Evolutionary conservation across 345 rosid genomes (phyloP).

Genomic region (Populus pruinosa): DNA sequence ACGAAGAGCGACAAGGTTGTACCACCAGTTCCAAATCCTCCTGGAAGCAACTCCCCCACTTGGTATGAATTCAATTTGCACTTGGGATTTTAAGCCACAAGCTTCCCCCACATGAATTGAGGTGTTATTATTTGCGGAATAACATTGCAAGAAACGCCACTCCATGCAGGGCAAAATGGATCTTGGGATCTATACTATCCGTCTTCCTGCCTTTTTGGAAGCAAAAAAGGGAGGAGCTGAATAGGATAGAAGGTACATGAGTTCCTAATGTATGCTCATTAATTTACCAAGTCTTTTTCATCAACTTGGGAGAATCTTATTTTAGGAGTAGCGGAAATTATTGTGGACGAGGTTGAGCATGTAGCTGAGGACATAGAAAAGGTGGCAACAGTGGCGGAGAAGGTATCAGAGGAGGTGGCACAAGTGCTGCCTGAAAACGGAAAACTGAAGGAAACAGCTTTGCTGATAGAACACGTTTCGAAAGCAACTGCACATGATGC

Average conservation of each 20-base stretch:
- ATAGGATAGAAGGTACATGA: slow-evolving; percentile 48
- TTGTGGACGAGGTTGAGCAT: slow-evolving; percentile 48
- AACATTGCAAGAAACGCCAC: too few species aligned
- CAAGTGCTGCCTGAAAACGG: slow-evolving; percentile 48
- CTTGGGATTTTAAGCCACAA: too few species aligned
- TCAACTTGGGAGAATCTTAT: background rate
- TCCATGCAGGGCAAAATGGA: slow-evolving; percentile 1
- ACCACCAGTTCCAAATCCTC: too few species aligned
- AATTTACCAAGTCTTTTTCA: background rate
- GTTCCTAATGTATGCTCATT: background rate
- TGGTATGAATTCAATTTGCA: too few species aligned
- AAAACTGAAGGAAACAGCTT: slow-evolving; percentile 54
- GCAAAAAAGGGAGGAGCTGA: slow-evolving; percentile 36
- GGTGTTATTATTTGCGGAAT: too few species aligned
- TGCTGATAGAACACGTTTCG: slow-evolving; percentile 47
- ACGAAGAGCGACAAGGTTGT: too few species aligned
- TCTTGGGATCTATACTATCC: slow-evolving; percentile 48
- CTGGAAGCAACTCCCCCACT: too few species aligned
- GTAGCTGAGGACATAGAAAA: slow-evolving; percentile 41
- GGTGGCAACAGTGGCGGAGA: slow-evolving; percentile 28
- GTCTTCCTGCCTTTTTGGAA: slow-evolving; percentile 54
- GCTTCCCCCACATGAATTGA: too few species aligned
- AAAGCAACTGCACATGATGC: slow-evolving; percentile 66
- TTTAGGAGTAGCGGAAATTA: slow-evolving; percentile 33
- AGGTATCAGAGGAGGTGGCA: slow-evolving; percentile 20